phyloP scores from a whole-genome alignment of 1,139 yeast species.

The Yamadazyma friedrichii region DNA sequence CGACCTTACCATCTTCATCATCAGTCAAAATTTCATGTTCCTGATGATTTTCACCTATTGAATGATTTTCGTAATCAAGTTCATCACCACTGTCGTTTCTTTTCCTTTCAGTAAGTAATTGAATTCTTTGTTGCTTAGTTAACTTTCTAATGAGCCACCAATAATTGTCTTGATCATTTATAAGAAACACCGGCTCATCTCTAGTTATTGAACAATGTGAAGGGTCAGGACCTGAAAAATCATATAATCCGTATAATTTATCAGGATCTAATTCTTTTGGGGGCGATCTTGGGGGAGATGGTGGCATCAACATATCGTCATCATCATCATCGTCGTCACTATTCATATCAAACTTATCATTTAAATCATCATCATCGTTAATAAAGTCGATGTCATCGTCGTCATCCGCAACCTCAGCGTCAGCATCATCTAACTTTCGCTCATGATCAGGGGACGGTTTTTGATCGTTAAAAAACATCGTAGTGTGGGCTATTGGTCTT shows the following conservation, averaged over 20 bases:
- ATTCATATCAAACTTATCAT: slow-evolving; percentile 2
- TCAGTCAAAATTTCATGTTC: slow-evolving; percentile 22
- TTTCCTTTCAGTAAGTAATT: slow-evolving; percentile 12
- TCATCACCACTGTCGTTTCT: slow-evolving; percentile 13
- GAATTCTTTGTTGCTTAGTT: slow-evolving; percentile 36
- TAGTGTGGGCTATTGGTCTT: background rate
- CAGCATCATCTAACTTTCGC: background rate
- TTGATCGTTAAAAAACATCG: no score
- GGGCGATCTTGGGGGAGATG: slow-evolving; percentile 76
- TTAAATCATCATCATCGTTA: background rate
- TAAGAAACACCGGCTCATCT: slow-evolving; percentile 78
- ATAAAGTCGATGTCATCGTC: slow-evolving; percentile 1
- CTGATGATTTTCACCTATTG: no score
- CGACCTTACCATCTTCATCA: slow-evolving; percentile 66
- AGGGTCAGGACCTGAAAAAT: slow-evolving; percentile 90
- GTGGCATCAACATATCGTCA: slow-evolving; percentile 34
- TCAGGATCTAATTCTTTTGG: slow-evolving; percentile 83
- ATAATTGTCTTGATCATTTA: slow-evolving; percentile 88
- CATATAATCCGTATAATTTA: slow-evolving; percentile 81
- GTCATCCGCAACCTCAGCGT: background rate
- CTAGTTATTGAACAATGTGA: slow-evolving; percentile 81
- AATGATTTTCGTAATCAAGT: no score
- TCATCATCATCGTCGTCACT: slow-evolving; percentile 14
- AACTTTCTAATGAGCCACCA: slow-evolving; percentile 93
- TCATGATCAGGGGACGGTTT: background rate